Base-by-base conservation (phyloP, 129 eudicot species). In the Cynara cardunculus region DNA sequence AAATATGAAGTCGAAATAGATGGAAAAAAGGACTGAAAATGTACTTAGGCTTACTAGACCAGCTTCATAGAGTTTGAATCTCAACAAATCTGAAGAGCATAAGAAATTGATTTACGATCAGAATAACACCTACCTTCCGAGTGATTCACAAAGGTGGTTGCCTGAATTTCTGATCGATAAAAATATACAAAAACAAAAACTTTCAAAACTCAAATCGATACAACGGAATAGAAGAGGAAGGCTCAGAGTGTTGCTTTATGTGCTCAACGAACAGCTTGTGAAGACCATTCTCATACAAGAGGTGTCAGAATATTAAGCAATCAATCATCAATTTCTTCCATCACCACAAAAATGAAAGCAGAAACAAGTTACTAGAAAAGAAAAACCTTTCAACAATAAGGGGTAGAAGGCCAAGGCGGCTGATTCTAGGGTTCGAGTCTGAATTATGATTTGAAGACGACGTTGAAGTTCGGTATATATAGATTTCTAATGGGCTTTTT, bases 41-140 rank as follows among this genome's bases (percentile, higher is more conserved):
- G 85, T 82, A 25, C 73, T 69, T 53, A 2, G 69, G 85, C 85
- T 82, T 69, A 76, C 85, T 82, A 82, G 85, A 82, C 85, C 81
- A 59, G 78, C 67, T 82, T 82, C 85, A 70, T 69, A 1, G 85
- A 49, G 41, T 1, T 34, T 0, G 3, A 74, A 76, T n/a, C 85
- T 82, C 85, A 69, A 76, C 85, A 82, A 82, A 61, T 82, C 85
- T 82, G 81, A 82, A 82, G 85, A 82, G 85, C 81, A 82, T 76
- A 82, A 82, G 77, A 76, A 10, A 53, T 26, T 27, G 0, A 70
- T 82, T 56, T 82, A 59, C 86, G 82, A 82, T 12, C 73, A 82
- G 85, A 82, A 69, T n/a, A 82, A 82, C 82, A 82, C 85, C 82
- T 35, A 69, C 77, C 85, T 18, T 80, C 35, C 0, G 72, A 71